Percentiles rank a stretch among this genome's conserved stretches.
Conservation (phyloP, 2,329 filamentous ascomycete genomes). For the Fusarium subtropicale region DNA sequence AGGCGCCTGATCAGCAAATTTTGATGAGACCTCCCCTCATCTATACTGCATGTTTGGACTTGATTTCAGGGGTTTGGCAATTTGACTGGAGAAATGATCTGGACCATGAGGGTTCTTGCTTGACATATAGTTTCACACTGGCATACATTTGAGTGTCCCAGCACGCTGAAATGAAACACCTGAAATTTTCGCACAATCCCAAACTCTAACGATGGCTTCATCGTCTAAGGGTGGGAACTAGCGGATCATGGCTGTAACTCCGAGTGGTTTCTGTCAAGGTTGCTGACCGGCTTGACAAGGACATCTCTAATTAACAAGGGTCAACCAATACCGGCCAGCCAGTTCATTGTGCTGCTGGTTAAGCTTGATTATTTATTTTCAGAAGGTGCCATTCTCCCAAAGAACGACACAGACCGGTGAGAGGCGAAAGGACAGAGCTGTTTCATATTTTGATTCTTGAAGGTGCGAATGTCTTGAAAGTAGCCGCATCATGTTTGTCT, state of each 20-base stretch:
- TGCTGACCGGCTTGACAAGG: slow-evolving; percentile 6
- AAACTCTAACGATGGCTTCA: slow-evolving; percentile 35
- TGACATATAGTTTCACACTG: not conserved
- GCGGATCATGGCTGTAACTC: slow-evolving; percentile 17
- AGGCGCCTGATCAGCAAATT: slow-evolving; percentile 30
- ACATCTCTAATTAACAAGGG: slow-evolving; percentile 4
- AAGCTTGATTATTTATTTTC: not conserved
- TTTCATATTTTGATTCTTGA: slow-evolving; percentile 16
- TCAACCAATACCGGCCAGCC: not conserved
- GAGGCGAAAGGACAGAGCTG: not conserved
- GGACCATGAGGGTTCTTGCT: not conserved
- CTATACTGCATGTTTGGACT: not conserved
- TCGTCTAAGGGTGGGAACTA: slow-evolving; percentile 30
- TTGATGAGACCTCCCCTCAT: slow-evolving; percentile 25
- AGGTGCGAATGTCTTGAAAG: slow-evolving; percentile 25
- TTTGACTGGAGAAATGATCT: not conserved
- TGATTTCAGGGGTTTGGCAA: not conserved
- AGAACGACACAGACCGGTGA: not conserved
- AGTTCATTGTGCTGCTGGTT: not conserved
- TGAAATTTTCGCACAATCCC: slow-evolving; percentile 19
- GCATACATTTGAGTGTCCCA: not conserved
- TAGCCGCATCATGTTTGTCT: slow-evolving; percentile 20
- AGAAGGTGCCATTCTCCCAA: not conserved
- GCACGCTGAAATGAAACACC: slow-evolving; percentile 30
- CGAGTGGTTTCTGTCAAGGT: slow-evolving; percentile 8